phyloP scores from a whole-genome alignment of 108 stramenopile species.

The Cafeteria roenbergensis region DNA sequence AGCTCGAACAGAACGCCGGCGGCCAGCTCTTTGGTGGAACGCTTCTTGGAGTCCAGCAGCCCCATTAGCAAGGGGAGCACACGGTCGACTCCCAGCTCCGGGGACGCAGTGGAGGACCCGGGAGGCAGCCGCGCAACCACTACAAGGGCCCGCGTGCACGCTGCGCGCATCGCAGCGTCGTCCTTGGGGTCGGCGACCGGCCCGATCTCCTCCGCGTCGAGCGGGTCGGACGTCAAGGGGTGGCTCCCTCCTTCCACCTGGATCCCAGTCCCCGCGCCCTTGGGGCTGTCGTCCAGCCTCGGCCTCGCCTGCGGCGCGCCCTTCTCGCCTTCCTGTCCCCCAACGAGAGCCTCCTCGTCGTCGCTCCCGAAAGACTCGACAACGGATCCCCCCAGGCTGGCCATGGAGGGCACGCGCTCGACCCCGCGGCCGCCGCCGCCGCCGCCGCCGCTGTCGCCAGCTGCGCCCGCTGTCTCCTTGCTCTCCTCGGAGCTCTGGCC shows the following conservation, averaged over 20 bases:
- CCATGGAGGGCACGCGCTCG: neutral
- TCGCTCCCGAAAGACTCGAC: too few species aligned
- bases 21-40: neutral
- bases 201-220: neutral
- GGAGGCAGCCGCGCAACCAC: neutral
- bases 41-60: neutral
- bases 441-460: too few species aligned
- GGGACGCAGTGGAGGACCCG: neutral
- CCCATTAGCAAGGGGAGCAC: neutral
- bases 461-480: too few species aligned
- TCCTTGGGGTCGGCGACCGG: neutral
- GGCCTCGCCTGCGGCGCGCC: too few species aligned
- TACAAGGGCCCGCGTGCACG: neutral
- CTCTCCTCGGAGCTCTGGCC: too few species aligned
- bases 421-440: neutral
- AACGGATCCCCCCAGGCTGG: neutral
- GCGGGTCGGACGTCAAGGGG: neutral
- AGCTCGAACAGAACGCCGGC: constrained; percentile 1
- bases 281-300: too few species aligned
- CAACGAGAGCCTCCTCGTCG: too few species aligned
- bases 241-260: too few species aligned
- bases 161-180: neutral
- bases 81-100: neutral
- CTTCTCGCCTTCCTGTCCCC: too few species aligned
- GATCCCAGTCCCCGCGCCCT: too few species aligned